A percentile compares a stretch with the other conserved stretches of the same genome.
These are phyloP conservation scores for Microdochium nivale DNA, from an alignment of 2,329 filamentous ascomycete genomes.

Conservation along the genomic window DNA sequence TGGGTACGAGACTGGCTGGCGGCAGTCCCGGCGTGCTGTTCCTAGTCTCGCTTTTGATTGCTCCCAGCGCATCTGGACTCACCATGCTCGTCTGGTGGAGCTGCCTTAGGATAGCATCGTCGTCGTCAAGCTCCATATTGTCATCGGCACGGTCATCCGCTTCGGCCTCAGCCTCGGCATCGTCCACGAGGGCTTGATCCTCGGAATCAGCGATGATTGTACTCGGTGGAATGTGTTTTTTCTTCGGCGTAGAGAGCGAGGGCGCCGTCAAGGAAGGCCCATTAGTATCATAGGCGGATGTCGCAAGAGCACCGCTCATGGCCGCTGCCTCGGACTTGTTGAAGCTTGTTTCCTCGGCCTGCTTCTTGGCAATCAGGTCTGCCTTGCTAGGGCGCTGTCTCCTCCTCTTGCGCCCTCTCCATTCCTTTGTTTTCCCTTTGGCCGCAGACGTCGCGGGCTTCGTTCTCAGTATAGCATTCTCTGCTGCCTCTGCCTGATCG, in stretches of 20 bases:
- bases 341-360: conserved; percentile 12
- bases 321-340: conserved; percentile 8
- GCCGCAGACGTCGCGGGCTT: conserved; percentile 2
- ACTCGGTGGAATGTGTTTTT: conserved; percentile 12
- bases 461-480: conserved; percentile 5
- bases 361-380: conserved; percentile 11
- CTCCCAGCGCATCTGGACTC: neutral
- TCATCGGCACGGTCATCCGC: conserved; percentile 3
- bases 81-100: conserved; percentile 9
- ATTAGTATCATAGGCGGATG: conserved; percentile 3
- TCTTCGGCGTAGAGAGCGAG: conserved; percentile 30
- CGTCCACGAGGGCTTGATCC: conserved; percentile 11
- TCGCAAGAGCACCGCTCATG: conserved; percentile 10
- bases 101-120: conserved; percentile 18
- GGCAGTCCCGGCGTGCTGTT: neutral
- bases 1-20: neutral
- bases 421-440: conserved; percentile 1
- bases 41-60: neutral
- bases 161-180: conserved; percentile 8
- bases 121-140: conserved; percentile 14
- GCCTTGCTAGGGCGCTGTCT: conserved; percentile 12
- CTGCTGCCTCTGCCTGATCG: conserved; percentile 8
- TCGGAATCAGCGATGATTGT: conserved; percentile 4
- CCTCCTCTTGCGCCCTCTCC: conserved; percentile 1
- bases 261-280: conserved; percentile 14